Percentiles rank a stretch among this genome's conserved stretches.
These are phyloP conservation scores for Sarocladium strictum DNA, from an alignment of 2,329 filamentous ascomycete genomes.

Conservation along the genomic window DNA sequence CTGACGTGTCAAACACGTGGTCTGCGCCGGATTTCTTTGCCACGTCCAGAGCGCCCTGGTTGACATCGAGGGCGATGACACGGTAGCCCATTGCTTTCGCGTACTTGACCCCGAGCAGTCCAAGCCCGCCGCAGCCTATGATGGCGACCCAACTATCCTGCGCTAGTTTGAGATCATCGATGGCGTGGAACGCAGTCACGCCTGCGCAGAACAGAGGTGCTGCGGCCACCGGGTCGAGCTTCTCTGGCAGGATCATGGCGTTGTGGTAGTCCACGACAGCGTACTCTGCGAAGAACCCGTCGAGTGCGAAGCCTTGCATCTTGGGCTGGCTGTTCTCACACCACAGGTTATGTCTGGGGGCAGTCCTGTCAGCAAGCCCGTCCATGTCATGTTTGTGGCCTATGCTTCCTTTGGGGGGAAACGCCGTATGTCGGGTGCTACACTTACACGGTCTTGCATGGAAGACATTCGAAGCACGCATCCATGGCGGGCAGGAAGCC, in stretches of 20 bases:
- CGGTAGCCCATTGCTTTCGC: slow-evolving; percentile 19
- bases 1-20: slow-evolving; percentile 7
- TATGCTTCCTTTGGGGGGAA: too few relatives aligned
- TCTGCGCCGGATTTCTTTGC: slow-evolving; percentile 10
- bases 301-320: slow-evolving; percentile 19
- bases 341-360: slow-evolving; percentile 13
- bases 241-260: slow-evolving; percentile 19
- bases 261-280: slow-evolving; percentile 19
- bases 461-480: slow-evolving; percentile 18
- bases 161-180: slow-evolving; percentile 13
- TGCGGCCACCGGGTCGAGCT: slow-evolving; percentile 15
- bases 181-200: slow-evolving; percentile 19
- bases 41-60: slow-evolving; percentile 14
- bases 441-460: slow-evolving; percentile 13
- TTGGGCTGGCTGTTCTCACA: slow-evolving; percentile 17
- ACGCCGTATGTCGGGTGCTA: too few relatives aligned
- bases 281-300: slow-evolving; percentile 23
- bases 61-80: slow-evolving; percentile 20
- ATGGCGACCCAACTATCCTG: slow-evolving; percentile 19
- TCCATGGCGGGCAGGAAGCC: slow-evolving; percentile 23
- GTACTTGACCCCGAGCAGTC: slow-evolving; percentile 19
- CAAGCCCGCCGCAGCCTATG: slow-evolving; percentile 21
- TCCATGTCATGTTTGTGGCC: too few relatives aligned
- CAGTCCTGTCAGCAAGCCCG: background rate
- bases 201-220: slow-evolving; percentile 24